These are phyloP conservation scores for Hypoxylon sp. DNA, from an alignment of 2,329 filamentous ascomycete species.

Conservation along the genomic window DNA sequence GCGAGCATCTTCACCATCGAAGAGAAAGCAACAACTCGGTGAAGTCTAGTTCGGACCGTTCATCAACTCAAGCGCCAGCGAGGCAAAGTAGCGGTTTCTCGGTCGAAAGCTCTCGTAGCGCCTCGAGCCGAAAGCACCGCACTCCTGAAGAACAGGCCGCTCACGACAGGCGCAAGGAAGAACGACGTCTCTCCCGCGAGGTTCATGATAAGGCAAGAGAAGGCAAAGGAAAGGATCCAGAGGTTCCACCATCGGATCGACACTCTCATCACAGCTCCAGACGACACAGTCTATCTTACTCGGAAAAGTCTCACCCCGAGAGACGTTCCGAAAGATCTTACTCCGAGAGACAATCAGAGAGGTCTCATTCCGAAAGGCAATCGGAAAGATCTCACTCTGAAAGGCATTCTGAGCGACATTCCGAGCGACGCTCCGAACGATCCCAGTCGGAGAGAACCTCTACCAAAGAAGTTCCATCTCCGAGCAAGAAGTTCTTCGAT, in stretches of 20 bases:
- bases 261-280: conserved; percentile 59
- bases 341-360: conserved; percentile 38
- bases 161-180: conserved; percentile 65
- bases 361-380: conserved; percentile 24
- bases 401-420: conserved; percentile 41
- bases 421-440: conserved; percentile 46
- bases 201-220: conserved; percentile 52
- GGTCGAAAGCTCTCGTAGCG: conserved; percentile 57
- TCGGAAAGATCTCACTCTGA: conserved; percentile 35
- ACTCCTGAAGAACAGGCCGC: conserved; percentile 66
- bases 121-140: conserved; percentile 56
- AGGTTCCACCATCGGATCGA: conserved; percentile 43
- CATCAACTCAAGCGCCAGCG: conserved; percentile 58
- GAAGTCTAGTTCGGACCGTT: conserved; percentile 52
- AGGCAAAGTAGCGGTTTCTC: conserved; percentile 64
- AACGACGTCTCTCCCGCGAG: conserved; percentile 58
- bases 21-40: conserved; percentile 45
- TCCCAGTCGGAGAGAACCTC: conserved; percentile 38
- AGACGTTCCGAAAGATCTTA: conserved; percentile 42
- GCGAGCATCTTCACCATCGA: conserved; percentile 55
- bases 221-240: conserved; percentile 56
- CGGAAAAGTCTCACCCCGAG: conserved; percentile 46
- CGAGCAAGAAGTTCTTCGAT: conserved; percentile 60
- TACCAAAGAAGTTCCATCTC: conserved; percentile 49
- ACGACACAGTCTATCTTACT: conserved; percentile 59